Base-by-base conservation (phyloP, 331 rosid species). In the Rhamnella rubrinervis region DNA sequence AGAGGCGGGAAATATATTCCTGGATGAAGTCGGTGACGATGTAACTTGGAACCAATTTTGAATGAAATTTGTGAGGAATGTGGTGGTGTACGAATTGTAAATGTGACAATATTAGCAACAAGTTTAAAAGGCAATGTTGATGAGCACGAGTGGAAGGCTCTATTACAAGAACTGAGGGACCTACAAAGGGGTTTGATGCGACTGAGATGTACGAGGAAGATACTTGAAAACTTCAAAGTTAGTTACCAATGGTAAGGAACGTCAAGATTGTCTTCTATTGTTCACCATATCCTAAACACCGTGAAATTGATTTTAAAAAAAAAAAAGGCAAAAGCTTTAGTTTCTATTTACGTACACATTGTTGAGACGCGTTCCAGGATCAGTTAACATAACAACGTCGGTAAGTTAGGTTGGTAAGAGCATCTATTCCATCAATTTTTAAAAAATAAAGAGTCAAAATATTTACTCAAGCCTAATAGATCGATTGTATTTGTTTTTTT, bases 51-150 rank as follows among this genome's bases (percentile, higher is more conserved):
- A 55, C 16, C 38, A 12, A 56, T 65, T 73, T 65, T 65, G 2
- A n/a, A 53, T n/a, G 77, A 63, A n/a, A 46, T 73, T 65, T 51
- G 26, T 14, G 13, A 35, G 4, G 72, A 65, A 37, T 73, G 78
- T 49, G 72, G 31, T 8, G 40, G 66, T 31, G 8, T 73, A 39
- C 78, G 71, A 39, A 59, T 73, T 26, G 59, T 71, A 56, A 64
- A 64, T 56, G 20, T 26, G 1, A 26, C 56, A 20, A 56, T 56
- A 6, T 19, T 57, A 6, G 78, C 65, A n/a, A 46, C 57, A 41
- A 65, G 78, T 49, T 26, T 73, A 64, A 73, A 58, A 59, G 71
- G 72, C 47, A 8, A 10, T n/a, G 15, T 15, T 38, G 78, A 73
- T 55, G 10, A 25, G 6, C 18, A 4, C 46, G 78, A 66, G 37